Base-by-base conservation (phyloP, 2,329 filamentous ascomycete species). In the Aspergillus tanneri region DNA sequence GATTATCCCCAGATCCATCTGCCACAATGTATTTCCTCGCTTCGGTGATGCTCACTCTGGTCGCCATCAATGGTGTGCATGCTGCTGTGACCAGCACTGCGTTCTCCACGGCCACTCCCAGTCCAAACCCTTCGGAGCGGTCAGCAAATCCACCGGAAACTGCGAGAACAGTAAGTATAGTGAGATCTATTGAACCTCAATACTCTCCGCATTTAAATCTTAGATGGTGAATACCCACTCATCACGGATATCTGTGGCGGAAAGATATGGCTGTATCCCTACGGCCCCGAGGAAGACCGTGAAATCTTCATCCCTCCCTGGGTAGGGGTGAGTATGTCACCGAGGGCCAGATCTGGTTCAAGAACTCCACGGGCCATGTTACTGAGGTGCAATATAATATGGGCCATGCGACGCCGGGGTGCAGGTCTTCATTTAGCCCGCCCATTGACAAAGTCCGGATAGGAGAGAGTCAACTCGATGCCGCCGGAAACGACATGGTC, bases 371-470 rank as follows among this genome's bases (percentile, higher is more conserved):
- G 8, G 30, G 30, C 4, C 30, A 34, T 34, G 30, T 34, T 18
- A 34, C 8, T 12, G 30, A 34, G 5, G 14, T 34, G 2, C 30
- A 5, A 8, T 34, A 34, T 9, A 18, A 6, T 4, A 34, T 34
- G 14, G 30, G 30, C 2, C 19, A 34, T 4, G 30, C 19, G 14
- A 34, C 10, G 14, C 30, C 30, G 14, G 30, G 30, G 19, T 34
- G 30, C 30, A 10, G 19, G 30, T 34, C n/a, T n/a, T n/a, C n/a
- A n/a, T n/a, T n/a, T n/a, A n/a, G n/a, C n/a, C n/a, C n/a, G n/a
- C n/a, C 77, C 76, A 66, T 96, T 96, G 78, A 96, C 90, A 68
- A 96, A 95, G 76, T 96, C 90, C 51, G 91, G 91, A 79, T 96
- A 93, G 81, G 96, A 95, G 68, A 96, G 83, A 24, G 91, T 96